Evolutionary conservation across 495 filamentous ascomycete genomes (phyloP), one percentile per base, ranked within the genome.

Genomic region (Amphirosellinia nigrospora): DNA sequence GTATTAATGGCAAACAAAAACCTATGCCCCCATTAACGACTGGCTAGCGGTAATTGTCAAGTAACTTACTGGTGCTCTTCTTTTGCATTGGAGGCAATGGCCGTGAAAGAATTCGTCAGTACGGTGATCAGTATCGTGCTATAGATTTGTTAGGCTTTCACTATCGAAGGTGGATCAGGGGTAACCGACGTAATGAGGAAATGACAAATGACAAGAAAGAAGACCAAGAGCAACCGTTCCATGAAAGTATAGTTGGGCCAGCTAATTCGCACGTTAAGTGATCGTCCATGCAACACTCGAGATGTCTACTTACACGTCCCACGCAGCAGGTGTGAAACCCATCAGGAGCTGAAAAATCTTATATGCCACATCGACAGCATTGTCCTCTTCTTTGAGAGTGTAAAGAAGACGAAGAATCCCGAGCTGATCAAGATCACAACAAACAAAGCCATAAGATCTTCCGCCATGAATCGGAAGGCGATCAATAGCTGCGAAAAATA

Each of bases 401-500:
- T 93, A 79, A 98, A 97, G 62, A 96, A 94, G 53, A 97, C 93
- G 70, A 97, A 96, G 80, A 98, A 98, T 52, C 94, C 94, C 71
- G 92, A 94, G 70, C 88, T 88, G 64, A 97, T 92, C 16, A 97
- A 75, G 52, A 96, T 91, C 21, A 97, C 83, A 1, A 96, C 79
- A 50, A 94, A 91, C 6, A 97, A 89, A 1, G 94, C 93, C 2
- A 92, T 85, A 23, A 98, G 83, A 79, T 98, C 94, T 59, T 93
- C 86, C 0, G 93, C 93, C 92, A 98, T 97, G 74, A 97, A 90
- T 26, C 94, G 86, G 72, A 98, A 96, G 1, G 94, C 94, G 70
- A 98, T 96, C 55, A 98, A 86, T 38, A 98, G 85, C 78, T 96
- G 94, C 5, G 93, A 97, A 80, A 97, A 97, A 77, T 97, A 97